phyloP scores from a whole-genome alignment of 1,284 basidiomycete species.

The Ustilago hordei region DNA sequence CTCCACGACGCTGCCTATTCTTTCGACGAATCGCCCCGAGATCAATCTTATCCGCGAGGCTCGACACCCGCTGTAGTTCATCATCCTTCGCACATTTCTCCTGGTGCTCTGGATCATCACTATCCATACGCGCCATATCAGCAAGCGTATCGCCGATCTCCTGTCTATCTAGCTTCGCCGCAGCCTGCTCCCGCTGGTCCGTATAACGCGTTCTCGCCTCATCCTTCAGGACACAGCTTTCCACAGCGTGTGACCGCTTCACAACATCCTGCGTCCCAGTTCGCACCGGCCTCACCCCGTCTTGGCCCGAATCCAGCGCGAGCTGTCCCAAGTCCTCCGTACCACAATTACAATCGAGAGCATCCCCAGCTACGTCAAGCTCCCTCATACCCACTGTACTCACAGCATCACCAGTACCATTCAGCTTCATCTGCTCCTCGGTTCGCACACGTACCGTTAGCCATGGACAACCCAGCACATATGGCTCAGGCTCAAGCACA shows the following conservation, averaged over 20 bases:
- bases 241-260: conserved; percentile 8
- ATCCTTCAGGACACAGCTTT: neutral
- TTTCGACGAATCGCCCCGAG: neutral
- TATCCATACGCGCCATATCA: neutral
- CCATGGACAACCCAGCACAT: conserved; percentile 45
- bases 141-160: conserved; percentile 5
- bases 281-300: neutral
- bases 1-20: neutral
- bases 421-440: conserved; percentile 12
- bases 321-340: neutral
- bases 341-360: conserved; percentile 10
- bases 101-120: conserved; percentile 3
- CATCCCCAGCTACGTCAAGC: conserved; percentile 34
- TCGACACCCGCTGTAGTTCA: conserved; percentile 19
- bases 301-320: conserved; percentile 1
- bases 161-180: conserved; percentile 3
- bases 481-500: conserved; percentile 48
- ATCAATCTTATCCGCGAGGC: conserved; percentile 12
- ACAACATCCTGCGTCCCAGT: conserved; percentile 3
- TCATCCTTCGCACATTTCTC: conserved; percentile 1
- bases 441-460: conserved; percentile 5
- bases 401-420: neutral
- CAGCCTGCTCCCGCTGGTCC: neutral
- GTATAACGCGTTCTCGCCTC: neutral
- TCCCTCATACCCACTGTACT: conserved; percentile 28